A percentile compares a stretch with the other conserved stretches of the same genome.
Evolutionary conservation across 2,329 filamentous ascomycete genomes (phyloP).

Genomic region (Ophiocordyceps sinensis): DNA sequence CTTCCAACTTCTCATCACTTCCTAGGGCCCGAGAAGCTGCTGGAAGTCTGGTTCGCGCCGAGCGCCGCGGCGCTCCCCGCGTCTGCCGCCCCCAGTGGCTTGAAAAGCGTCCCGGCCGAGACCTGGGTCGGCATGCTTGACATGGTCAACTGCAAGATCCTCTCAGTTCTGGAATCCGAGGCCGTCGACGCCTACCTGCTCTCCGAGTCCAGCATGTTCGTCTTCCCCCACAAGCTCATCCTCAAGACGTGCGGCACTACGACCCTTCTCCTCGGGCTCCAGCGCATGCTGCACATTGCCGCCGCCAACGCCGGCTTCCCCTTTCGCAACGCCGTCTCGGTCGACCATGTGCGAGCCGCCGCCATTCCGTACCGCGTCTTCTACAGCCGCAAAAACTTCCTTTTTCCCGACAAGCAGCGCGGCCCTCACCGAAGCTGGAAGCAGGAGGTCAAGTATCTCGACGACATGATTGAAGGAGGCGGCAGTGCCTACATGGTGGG

Average conservation of each 20-base stretch:
- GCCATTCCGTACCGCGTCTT: constrained; percentile 92
- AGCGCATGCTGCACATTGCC: constrained; percentile 84
- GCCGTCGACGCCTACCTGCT: constrained; percentile 92
- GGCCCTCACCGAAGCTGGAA: constrained; percentile 96
- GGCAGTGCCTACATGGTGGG: constrained; percentile 99
- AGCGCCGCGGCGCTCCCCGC: constrained; percentile 59
- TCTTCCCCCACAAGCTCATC: constrained; percentile 98
- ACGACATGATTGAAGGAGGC: constrained; percentile 79
- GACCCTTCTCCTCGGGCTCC: constrained; percentile 77
- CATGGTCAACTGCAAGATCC: constrained; percentile 94
- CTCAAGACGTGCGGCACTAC: constrained; percentile 98
- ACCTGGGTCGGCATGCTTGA: constrained; percentile 96
- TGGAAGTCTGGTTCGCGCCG: constrained; percentile 96
- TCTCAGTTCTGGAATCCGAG: constrained; percentile 86
- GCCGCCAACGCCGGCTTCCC: constrained; percentile 81
- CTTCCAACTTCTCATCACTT: constrained; percentile 3
- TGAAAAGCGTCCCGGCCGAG: constrained; percentile 74
- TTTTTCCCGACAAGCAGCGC: constrained; percentile 87
- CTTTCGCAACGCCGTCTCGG: constrained; percentile 52
- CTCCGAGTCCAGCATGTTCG: constrained; percentile 99
- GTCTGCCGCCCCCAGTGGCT: constrained; percentile 55
- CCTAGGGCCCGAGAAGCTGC: constrained; percentile 80
- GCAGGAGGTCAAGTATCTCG: constrained; percentile 83
- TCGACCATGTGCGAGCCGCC: constrained; percentile 54
- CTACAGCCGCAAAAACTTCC: constrained; percentile 97